phyloP scores from a whole-genome alignment of 2,329 filamentous ascomycete genomes.

The Cladosporium sp. region DNA sequence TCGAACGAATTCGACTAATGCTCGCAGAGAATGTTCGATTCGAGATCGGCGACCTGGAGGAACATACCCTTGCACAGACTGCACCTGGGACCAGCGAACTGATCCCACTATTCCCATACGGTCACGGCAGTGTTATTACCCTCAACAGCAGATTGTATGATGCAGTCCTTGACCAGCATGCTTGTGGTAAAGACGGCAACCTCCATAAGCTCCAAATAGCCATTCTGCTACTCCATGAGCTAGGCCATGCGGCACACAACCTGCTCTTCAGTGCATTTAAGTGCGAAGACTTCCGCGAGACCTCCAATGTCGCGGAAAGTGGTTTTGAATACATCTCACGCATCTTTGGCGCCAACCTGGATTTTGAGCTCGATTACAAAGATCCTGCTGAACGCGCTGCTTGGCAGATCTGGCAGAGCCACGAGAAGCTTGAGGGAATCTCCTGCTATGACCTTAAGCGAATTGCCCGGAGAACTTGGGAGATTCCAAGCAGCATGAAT shows the following conservation, averaged over 20 bases:
- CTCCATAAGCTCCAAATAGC: background rate
- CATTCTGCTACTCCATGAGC: background rate
- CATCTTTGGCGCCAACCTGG: background rate
- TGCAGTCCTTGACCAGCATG: background rate
- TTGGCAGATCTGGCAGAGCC: background rate
- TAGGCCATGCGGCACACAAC: too few species aligned
- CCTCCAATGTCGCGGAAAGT: background rate
- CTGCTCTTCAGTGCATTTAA: too few species aligned
- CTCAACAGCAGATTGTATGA: background rate
- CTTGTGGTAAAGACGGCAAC: background rate
- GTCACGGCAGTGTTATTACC: background rate
- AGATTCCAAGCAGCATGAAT: background rate
- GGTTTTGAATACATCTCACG: background rate
- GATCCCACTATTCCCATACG: background rate
- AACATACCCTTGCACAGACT: background rate
- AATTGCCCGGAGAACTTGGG: background rate
- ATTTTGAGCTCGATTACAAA: too few species aligned
- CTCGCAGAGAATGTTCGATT: background rate
- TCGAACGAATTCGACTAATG: background rate
- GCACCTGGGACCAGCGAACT: background rate
- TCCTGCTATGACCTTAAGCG: too few species aligned
- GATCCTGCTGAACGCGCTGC: background rate
- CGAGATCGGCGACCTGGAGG: background rate
- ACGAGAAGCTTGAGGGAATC: background rate
- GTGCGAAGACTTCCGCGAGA: background rate